phyloP scores from a whole-genome alignment of 805 yeast genomes.

The Pichia thaimueangensis region DNA sequence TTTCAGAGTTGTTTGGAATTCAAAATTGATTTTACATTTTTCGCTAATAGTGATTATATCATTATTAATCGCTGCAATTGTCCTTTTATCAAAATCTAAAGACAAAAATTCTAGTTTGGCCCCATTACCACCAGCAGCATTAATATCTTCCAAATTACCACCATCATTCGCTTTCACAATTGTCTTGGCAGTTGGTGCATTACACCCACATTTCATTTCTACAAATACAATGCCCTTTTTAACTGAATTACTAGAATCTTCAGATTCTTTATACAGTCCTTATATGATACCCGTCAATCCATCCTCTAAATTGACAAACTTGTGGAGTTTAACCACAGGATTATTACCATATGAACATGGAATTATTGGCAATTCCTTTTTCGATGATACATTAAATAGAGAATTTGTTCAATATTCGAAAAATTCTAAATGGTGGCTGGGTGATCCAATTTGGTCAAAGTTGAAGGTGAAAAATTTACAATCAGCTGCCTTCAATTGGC shows the following conservation, averaged over 20 bases:
- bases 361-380: constrained; percentile 77
- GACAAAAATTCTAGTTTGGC: background rate
- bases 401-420: constrained; percentile 51
- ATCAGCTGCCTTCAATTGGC: constrained; percentile 93
- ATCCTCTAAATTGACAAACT: constrained; percentile 84
- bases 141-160: background rate
- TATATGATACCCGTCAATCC: constrained; percentile 87
- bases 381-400: constrained; percentile 47
- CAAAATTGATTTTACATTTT: too few relatives aligned
- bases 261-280: constrained; percentile 60
- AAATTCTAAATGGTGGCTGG: constrained; percentile 74
- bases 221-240: constrained; percentile 62
- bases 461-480: constrained; percentile 55
- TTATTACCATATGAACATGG: constrained; percentile 80
- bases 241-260: constrained; percentile 46
- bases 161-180: constrained; percentile 38
- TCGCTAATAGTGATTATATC: background rate
- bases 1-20: too few relatives aligned
- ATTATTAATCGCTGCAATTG: constrained; percentile 4
- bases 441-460: constrained; percentile 85
- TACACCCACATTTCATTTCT: constrained; percentile 83
- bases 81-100: constrained; percentile 1
- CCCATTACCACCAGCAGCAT: background rate
- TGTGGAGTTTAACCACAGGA: constrained; percentile 88
- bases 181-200: constrained; percentile 77